These are phyloP conservation scores for Retiboletus flavoniger DNA, from an alignment of 1,284 basidiomycete species.

Conservation along the genomic window DNA sequence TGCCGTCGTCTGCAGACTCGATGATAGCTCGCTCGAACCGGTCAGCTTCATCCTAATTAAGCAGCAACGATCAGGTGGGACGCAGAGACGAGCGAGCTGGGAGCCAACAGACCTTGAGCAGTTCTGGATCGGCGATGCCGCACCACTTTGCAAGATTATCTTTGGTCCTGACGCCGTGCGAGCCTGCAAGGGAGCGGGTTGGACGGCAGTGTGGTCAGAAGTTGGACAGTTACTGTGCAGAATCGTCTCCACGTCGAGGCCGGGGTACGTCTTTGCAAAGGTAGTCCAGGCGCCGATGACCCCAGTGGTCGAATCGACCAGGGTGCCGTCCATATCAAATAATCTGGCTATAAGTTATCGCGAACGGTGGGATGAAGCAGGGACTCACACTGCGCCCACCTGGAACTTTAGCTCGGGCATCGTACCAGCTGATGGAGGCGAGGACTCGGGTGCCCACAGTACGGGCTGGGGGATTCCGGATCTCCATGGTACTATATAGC, in stretches of 20 bases:
- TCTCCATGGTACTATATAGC: neutral
- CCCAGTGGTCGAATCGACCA: slow-evolving; percentile 71
- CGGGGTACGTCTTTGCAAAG: slow-evolving; percentile 63
- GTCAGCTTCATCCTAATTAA: slow-evolving; percentile 53
- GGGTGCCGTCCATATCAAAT: slow-evolving; percentile 80
- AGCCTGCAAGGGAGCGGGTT: slow-evolving; percentile 44
- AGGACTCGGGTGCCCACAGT: neutral
- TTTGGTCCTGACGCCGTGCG: slow-evolving; percentile 78
- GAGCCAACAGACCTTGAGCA: slow-evolving; percentile 55
- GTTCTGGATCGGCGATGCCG: slow-evolving; percentile 62
- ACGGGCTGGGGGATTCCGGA: neutral
- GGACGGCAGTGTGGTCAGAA: neutral
- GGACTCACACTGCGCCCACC: slow-evolving; percentile 55
- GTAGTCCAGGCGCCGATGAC: slow-evolving; percentile 73
- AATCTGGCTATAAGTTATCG: slow-evolving; percentile 42
- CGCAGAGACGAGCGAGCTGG: neutral
- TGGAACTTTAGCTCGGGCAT: slow-evolving; percentile 52
- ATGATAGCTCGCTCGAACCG: slow-evolving; percentile 72
- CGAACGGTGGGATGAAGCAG: neutral
- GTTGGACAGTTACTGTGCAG: slow-evolving; percentile 51
- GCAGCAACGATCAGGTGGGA: neutral
- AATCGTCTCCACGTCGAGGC: slow-evolving; percentile 59
- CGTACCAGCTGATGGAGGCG: neutral
- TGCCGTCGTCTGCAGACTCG: slow-evolving; percentile 54
- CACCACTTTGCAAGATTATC: slow-evolving; percentile 77